Evolutionary conservation across 805 yeast species (phyloP), one percentile per base, ranked within the genome.

Genomic region (Candida boidinii): DNA sequence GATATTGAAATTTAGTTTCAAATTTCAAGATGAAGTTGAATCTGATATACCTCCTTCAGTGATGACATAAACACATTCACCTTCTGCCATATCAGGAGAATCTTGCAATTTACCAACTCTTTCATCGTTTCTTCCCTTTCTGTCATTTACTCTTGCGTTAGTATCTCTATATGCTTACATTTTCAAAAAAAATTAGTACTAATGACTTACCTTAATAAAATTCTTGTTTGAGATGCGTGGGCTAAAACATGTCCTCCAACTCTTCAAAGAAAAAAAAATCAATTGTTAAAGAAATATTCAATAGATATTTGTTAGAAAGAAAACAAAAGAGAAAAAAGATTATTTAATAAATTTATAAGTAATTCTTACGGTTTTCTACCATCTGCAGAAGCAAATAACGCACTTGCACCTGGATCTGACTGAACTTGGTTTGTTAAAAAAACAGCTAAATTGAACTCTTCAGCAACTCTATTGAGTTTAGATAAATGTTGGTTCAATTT

Each of bases 161-260:
- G 20, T 23, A 23, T 18, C 16, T n/a, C 15, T 19, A 26, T 23
- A 11, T 9, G 8, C n/a, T 25, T 17, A 3, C 16, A 16, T 11
- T 26, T 23, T 30, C 10, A 12, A 7, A n/a, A 22, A 11, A 22
- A 22, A n/a, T 2, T 5, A 5, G 11, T 17, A 35, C n/a, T n/a
- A n/a, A n/a, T n/a, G n/a, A n/a, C 48, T 5, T 35, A 47, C 53
- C 53, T 46, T 42, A 81, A 65, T 15, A 80, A 60, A 23, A 82
- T 70, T 54, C 92, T 64, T 1, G 92, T 81, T 9, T 87, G 86
- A 12, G 86, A 78, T 5, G 86, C 82, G 58, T 80, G 88, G 2
- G 87, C 90, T 42, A 82, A 62, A 38, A 82, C 81, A 51, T 82
- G 87, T 1, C 92, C 92, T 16, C 92, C 90, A 42, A 81, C 78